Evolutionary conservation across 140 eudicot genomes (phyloP).

Genomic region (Senecio squalidus): DNA sequence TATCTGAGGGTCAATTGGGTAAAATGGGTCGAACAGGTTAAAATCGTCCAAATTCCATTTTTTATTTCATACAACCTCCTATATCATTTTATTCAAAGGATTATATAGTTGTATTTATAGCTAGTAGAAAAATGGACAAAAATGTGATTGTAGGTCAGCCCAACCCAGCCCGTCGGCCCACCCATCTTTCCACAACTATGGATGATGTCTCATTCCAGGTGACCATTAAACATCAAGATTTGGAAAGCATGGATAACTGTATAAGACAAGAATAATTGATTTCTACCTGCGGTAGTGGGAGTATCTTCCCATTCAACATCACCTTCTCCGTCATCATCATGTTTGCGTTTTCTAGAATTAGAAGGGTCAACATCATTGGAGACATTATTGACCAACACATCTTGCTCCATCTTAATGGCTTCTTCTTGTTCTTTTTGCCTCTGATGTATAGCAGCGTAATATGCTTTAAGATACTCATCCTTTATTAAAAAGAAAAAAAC

Average conservation of each 20-base stretch:
- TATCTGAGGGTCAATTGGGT: neutral
- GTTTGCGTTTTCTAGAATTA: conserved; percentile 58
- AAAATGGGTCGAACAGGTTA: neutral
- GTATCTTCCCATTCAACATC: conserved; percentile 66
- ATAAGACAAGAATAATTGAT: neutral
- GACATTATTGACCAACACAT: conserved; percentile 13
- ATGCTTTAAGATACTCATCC: conserved; percentile 77
- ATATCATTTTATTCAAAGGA: neutral
- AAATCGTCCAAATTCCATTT: neutral
- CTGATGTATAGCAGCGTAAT: conserved; percentile 76
- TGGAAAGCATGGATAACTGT: neutral
- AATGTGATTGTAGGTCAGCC: neutral
- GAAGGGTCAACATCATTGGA: conserved; percentile 25
- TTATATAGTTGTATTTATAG: neutral
- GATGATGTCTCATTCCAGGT: neutral
- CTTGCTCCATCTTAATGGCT: conserved; percentile 42
- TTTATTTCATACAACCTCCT: neutral
- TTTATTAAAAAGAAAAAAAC: conserved; percentile 29
- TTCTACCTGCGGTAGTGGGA: conserved; percentile 55
- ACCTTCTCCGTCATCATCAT: conserved; percentile 37
- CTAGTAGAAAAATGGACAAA: neutral
- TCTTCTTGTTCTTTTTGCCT: conserved; percentile 71
- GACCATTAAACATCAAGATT: neutral
- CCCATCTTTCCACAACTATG: neutral
- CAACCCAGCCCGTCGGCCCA: neutral